phyloP scores from a whole-genome alignment of 1,284 basidiomycete genomes.

The Irpex sp. region DNA sequence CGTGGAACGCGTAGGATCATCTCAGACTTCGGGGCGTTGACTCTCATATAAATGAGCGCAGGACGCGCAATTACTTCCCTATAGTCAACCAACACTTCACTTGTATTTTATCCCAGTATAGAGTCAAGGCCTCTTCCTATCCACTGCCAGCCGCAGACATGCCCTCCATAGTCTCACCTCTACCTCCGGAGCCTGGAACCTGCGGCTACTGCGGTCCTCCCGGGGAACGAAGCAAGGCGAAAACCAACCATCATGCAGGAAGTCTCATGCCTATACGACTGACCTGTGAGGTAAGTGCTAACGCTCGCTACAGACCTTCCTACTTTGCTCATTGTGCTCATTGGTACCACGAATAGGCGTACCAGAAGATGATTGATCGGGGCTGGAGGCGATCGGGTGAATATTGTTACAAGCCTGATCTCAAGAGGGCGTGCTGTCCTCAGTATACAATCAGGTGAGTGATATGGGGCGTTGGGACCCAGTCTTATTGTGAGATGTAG shows the following conservation, averaged over 20 bases:
- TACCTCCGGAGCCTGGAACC: constrained; percentile 22
- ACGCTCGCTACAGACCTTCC: background rate
- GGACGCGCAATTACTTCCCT: too few relatives aligned
- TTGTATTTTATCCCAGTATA: too few relatives aligned
- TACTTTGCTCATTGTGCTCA: too few relatives aligned
- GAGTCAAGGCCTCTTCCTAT: too few relatives aligned
- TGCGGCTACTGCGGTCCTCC: constrained; percentile 42
- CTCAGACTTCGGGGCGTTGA: too few relatives aligned
- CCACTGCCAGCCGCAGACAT: background rate
- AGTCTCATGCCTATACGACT: constrained; percentile 33
- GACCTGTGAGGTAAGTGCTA: constrained; percentile 47
- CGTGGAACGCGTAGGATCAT: too few relatives aligned
- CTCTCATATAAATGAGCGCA: too few relatives aligned
- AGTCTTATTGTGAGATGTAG: too few relatives aligned
- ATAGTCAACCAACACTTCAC: too few relatives aligned
- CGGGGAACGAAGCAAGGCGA: constrained; percentile 30
- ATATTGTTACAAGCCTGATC: constrained; percentile 83
- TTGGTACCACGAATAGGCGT: constrained; percentile 41
- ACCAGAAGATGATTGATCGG: constrained; percentile 80
- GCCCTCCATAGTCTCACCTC: constrained; percentile 18
- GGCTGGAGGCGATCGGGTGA: constrained; percentile 89
- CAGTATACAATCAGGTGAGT: constrained; percentile 85
- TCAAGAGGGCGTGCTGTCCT: constrained; percentile 83
- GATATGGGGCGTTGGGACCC: background rate
- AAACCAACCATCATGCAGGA: constrained; percentile 33